phyloP scores from a whole-genome alignment of 371 early-diverging fungal species.

The Circinella umbellata region DNA sequence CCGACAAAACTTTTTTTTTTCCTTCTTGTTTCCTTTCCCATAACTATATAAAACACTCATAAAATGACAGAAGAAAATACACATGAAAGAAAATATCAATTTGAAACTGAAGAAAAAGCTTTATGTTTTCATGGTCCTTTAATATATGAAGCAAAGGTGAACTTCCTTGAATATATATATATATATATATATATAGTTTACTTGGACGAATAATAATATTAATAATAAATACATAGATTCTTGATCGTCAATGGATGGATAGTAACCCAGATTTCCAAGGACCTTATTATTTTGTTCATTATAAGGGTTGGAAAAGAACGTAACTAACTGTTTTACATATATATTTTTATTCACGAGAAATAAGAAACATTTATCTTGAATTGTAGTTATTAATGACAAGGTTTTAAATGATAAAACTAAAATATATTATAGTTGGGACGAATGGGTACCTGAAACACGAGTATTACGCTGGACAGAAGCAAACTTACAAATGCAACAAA shows the following conservation, averaged over 20 bases:
- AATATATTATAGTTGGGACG: constrained; percentile 97
- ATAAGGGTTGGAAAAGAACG: constrained; percentile 97
- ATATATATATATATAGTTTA: neutral
- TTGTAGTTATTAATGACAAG: neutral
- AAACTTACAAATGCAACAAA: constrained; percentile 82
- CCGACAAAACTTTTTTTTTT: too few relatives aligned
- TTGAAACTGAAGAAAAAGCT: constrained; percentile 74
- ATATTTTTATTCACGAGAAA: too few relatives aligned
- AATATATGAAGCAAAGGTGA: constrained; percentile 96
- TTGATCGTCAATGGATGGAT: constrained; percentile 38
- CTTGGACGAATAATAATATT: neutral
- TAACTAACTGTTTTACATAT: constrained; percentile 29
- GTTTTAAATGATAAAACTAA: too few relatives aligned
- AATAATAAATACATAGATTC: constrained; percentile 23
- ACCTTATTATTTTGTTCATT: constrained; percentile 92
- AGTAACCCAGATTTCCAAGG: constrained; percentile 61
- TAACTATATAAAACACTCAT: neutral
- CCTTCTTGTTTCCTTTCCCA: too few relatives aligned
- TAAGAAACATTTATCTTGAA: neutral
- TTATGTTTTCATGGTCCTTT: constrained; percentile 96
- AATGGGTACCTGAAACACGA: constrained; percentile 96
- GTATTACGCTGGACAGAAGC: constrained; percentile 82
- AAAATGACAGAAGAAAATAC: constrained; percentile 23
- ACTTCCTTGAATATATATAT: too few relatives aligned
- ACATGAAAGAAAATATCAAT: constrained; percentile 14